These are phyloP conservation scores for Spiromastix sp. DNA, from an alignment of 2,329 filamentous ascomycete genomes.

Conservation along the genomic window DNA sequence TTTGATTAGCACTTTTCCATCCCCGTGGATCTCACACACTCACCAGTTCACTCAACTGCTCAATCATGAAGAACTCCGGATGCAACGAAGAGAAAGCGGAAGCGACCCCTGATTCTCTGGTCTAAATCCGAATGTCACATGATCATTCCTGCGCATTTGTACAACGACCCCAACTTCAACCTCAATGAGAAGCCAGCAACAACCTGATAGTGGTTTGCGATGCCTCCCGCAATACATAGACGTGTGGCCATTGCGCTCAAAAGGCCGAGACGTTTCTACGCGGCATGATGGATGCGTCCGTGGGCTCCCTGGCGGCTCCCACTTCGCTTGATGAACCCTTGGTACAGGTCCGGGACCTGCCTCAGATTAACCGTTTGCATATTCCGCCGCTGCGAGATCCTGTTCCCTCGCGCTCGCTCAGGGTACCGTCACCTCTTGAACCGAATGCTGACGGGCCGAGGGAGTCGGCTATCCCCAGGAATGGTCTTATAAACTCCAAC, in stretches of 20 bases:
- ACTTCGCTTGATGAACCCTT: slow-evolving; percentile 32
- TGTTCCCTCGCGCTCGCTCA: slow-evolving; percentile 30
- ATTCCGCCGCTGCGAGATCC: slow-evolving; percentile 40
- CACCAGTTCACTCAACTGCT: too few relatives aligned
- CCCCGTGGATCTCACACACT: too few relatives aligned
- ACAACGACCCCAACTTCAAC: too few relatives aligned
- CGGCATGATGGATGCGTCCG: slow-evolving; percentile 8
- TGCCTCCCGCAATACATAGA: too few relatives aligned
- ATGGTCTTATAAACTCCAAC: slow-evolving; percentile 17
- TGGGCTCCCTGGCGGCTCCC: slow-evolving; percentile 14
- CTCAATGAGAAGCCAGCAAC: too few relatives aligned
- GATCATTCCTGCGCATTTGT: too few relatives aligned
- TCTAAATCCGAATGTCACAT: too few relatives aligned
- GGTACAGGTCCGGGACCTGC: slow-evolving; percentile 29
- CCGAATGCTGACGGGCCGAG: slow-evolving; percentile 28
- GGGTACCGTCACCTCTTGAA: slow-evolving; percentile 35
- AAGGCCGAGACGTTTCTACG: slow-evolving; percentile 1
- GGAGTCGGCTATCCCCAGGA: slow-evolving; percentile 21
- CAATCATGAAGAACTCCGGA: too few relatives aligned
- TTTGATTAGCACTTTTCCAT: too few relatives aligned
- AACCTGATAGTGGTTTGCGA: too few relatives aligned
- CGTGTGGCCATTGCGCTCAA: background rate
- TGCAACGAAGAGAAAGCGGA: too few relatives aligned
- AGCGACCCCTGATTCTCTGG: too few relatives aligned
- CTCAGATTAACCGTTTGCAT: slow-evolving; percentile 31